A percentile compares a stretch with the other conserved stretches of the same genome.
These are phyloP conservation scores for Sapria himalayana DNA, from an alignment of 345 rosid species.

Conservation along the genomic window DNA sequence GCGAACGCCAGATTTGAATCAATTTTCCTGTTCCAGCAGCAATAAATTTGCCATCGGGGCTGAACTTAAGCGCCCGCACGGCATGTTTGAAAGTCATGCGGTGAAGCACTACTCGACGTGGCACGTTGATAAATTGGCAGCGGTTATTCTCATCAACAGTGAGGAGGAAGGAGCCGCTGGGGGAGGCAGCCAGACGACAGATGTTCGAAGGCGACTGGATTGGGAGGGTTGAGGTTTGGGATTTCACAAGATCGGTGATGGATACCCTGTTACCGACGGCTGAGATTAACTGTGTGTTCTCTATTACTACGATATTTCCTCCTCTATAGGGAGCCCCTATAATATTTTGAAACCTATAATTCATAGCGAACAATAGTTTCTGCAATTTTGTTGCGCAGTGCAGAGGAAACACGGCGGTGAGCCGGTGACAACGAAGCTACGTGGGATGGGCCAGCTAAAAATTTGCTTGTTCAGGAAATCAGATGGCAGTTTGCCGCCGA, in stretches of 20 bases:
- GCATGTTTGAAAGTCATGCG: conserved; percentile 40
- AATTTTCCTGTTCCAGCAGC: conserved; percentile 73
- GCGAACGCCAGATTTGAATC: conserved; percentile 77
- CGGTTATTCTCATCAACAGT: conserved; percentile 64
- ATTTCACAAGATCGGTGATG: conserved; percentile 64
- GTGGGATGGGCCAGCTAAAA: too few species aligned
- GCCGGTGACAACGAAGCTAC: too few species aligned
- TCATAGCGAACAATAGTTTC: too few species aligned
- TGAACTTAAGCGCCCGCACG: conserved; percentile 40
- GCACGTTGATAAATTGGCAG: conserved; percentile 61
- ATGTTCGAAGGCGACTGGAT: conserved; percentile 49
- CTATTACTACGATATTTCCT: conserved; percentile 45
- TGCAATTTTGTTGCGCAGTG: too few species aligned
- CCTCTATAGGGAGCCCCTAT: conserved; percentile 86
- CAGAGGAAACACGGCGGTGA: too few species aligned
- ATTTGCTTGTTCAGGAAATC: too few species aligned
- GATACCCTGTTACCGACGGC: conserved; percentile 86
- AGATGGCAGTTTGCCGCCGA: too few species aligned
- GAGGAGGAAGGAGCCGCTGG: conserved; percentile 55
- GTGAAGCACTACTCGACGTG: conserved; percentile 54
- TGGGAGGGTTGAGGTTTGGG: conserved; percentile 49
- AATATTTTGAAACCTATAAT: conserved; percentile 68
- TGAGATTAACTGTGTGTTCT: conserved; percentile 48
- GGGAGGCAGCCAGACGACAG: conserved; percentile 53
- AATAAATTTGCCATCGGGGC: conserved; percentile 55